phyloP scores from a whole-genome alignment of 441 rosid genomes.

The Gossypium lobatum region DNA sequence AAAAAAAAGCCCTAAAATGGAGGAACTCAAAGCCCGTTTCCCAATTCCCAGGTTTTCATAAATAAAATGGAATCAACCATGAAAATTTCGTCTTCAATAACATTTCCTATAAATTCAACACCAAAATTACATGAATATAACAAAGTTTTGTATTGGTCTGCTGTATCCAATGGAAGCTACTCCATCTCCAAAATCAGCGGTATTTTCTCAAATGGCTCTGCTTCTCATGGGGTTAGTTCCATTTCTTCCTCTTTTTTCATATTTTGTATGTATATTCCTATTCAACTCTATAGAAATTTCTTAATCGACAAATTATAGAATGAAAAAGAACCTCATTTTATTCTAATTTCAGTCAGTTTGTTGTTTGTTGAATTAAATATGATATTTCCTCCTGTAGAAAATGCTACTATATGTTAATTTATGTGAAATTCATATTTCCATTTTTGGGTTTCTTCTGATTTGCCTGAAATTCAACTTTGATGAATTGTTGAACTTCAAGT shows the following conservation, averaged over 20 bases:
- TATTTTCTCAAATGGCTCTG: slow-evolving; percentile 36
- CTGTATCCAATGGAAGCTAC: slow-evolving; percentile 6
- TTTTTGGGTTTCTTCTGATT: background rate
- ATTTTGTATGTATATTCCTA: background rate
- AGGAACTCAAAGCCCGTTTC: background rate
- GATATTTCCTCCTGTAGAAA: background rate
- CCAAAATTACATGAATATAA: slow-evolving; percentile 10
- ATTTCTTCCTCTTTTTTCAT: background rate
- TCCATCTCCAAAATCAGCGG: slow-evolving; percentile 15
- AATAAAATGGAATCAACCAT: slow-evolving; percentile 26
- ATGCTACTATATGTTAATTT: background rate
- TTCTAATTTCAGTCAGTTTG: background rate
- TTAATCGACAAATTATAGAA: background rate
- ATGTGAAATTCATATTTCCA: background rate
- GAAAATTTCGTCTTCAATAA: slow-evolving; percentile 20
- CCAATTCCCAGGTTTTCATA: background rate
- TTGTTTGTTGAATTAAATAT: background rate
- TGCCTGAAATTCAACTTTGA: background rate
- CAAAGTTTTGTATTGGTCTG: slow-evolving; percentile 12
- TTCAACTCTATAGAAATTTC: background rate
- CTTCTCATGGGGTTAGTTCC: slow-evolving; percentile 39
- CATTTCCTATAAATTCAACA: slow-evolving; percentile 24
- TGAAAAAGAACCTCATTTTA: background rate
- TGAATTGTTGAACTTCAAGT: background rate
- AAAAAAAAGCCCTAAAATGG: too few species aligned